Percentiles rank a stretch among this genome's conserved stretches.
Evolutionary conservation across 2,329 filamentous ascomycete genomes (phyloP).

Genomic region (Monosporascus cannonballus): DNA sequence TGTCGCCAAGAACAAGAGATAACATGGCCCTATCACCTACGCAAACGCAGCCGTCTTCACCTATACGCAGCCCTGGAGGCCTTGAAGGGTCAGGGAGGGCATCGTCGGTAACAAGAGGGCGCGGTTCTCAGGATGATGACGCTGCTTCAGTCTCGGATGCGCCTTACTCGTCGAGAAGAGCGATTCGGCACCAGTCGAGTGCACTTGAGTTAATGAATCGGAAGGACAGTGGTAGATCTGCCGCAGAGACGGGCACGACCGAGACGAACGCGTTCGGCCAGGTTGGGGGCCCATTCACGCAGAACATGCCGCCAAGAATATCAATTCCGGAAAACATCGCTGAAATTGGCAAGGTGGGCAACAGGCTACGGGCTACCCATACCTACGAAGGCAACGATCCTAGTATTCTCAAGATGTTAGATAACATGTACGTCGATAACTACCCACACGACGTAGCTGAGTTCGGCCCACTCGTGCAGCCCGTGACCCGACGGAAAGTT

Average conservation of each 20-base stretch:
- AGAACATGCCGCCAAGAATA: conserved; percentile 25
- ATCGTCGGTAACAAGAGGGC: conserved; percentile 26
- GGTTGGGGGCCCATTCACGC: conserved; percentile 51
- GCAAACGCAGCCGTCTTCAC: conserved; percentile 20
- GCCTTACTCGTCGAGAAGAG: conserved; percentile 36
- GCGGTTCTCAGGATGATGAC: conserved; percentile 26
- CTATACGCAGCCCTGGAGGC: conserved; percentile 20
- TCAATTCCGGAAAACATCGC: conserved; percentile 26
- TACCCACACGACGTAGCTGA: conserved; percentile 60
- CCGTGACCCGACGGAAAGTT: conserved; percentile 51
- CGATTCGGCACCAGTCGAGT: conserved; percentile 52
- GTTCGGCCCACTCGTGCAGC: conserved; percentile 76
- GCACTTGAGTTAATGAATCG: conserved; percentile 54
- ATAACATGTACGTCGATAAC: conserved; percentile 75
- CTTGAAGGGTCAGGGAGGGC: conserved; percentile 33
- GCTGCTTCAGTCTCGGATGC: conserved; percentile 30
- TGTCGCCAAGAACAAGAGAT: conserved; percentile 32
- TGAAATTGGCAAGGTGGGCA: conserved; percentile 26
- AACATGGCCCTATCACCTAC: conserved; percentile 20
- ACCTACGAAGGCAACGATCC: conserved; percentile 79
- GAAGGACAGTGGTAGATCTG: conserved; percentile 52
- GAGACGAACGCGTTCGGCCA: conserved; percentile 55
- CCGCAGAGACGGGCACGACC: conserved; percentile 53
- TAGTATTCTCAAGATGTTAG: conserved; percentile 63
- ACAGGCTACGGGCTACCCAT: conserved; percentile 60